Conservation (phyloP, 1,139 yeast genomes). For the Arxiozyma heterogenica region DNA sequence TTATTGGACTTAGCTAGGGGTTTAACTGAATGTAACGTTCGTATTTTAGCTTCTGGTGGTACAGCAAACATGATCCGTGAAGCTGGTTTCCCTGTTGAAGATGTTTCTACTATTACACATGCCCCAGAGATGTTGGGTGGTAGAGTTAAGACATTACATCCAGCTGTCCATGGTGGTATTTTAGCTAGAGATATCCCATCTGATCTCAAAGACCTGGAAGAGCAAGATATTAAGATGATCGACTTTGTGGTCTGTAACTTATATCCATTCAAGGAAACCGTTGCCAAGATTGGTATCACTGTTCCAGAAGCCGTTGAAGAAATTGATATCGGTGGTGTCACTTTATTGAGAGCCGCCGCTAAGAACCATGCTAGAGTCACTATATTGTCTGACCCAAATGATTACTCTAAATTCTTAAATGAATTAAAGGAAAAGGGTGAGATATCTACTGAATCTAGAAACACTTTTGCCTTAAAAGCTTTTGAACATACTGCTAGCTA, state of each 20-base stretch:
- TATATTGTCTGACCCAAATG: constrained; percentile 86
- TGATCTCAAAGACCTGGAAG: constrained; percentile 77
- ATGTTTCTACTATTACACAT: constrained; percentile 86
- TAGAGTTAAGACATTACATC: constrained; percentile 94
- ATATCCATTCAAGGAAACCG: constrained; percentile 96
- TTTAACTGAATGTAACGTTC: constrained; percentile 72
- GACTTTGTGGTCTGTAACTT: constrained; percentile 95
- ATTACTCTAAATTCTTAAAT: constrained; percentile 75
- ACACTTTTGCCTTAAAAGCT: constrained; percentile 85
- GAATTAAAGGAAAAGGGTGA: constrained; percentile 51
- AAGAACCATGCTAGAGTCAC: constrained; percentile 95
- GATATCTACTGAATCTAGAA: constrained; percentile 62
- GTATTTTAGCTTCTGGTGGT: constrained; percentile 95
- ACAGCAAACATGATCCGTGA: constrained; percentile 90
- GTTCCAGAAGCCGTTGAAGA: constrained; percentile 97
- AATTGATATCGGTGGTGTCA: constrained; percentile 97
- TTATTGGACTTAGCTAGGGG: constrained; percentile 93
- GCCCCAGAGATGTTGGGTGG: constrained; percentile 99
- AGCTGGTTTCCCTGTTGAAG: constrained; percentile 96
- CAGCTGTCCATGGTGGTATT: constrained; percentile 98
- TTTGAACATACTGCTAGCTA: constrained; percentile 97
- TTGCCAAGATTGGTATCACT: constrained; percentile 89
- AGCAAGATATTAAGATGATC: constrained; percentile 86
- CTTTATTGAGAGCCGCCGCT: constrained; percentile 95
- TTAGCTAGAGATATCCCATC: constrained; percentile 85